Percentiles rank a stretch among this genome's conserved stretches.
Evolutionary conservation across 1,139 yeast species (phyloP).

Genomic region (Ogataea hybrid): DNA sequence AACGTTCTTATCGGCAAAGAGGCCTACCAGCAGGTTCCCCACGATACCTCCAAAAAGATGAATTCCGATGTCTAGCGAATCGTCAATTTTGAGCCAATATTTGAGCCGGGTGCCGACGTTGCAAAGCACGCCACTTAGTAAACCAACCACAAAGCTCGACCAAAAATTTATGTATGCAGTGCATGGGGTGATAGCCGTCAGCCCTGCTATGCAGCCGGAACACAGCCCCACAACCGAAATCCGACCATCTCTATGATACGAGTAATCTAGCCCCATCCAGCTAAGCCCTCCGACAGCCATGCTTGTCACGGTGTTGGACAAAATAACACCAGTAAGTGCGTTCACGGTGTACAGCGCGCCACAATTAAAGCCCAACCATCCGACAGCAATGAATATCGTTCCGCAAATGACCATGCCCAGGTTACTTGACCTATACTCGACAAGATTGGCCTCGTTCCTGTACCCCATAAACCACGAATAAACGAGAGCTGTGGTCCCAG

Average conservation of each 20-base stretch:
- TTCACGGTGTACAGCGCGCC: conserved; percentile 49
- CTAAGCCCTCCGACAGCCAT: conserved; percentile 20
- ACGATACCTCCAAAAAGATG: conserved; percentile 27
- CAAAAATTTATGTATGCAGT: conserved; percentile 33
- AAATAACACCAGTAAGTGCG: conserved; percentile 13
- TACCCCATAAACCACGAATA: conserved; percentile 61
- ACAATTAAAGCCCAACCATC: conserved; percentile 78
- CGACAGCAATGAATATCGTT: conserved; percentile 37
- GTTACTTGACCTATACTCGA: conserved; percentile 49
- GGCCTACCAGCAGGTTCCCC: conserved; percentile 23
- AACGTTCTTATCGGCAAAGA: conserved; percentile 23
- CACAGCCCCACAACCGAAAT: conserved; percentile 31
- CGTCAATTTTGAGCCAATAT: conserved; percentile 29
- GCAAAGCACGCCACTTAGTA: conserved; percentile 28
- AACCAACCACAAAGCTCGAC: conserved; percentile 31
- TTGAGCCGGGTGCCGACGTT: conserved; percentile 32
- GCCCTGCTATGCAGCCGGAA: conserved; percentile 32
- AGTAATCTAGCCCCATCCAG: conserved; percentile 23
- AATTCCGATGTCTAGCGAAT: conserved; percentile 27
- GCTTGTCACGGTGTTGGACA: conserved; percentile 20
- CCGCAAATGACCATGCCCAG: conserved; percentile 50
- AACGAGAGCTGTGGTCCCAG: conserved; percentile 59
- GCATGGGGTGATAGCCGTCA: conserved; percentile 33
- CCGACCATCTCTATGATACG: conserved; percentile 12
- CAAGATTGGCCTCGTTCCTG: conserved; percentile 40